Conservation (phyloP, 148 eudicot genomes). For the Talinum fruticosum region DNA sequence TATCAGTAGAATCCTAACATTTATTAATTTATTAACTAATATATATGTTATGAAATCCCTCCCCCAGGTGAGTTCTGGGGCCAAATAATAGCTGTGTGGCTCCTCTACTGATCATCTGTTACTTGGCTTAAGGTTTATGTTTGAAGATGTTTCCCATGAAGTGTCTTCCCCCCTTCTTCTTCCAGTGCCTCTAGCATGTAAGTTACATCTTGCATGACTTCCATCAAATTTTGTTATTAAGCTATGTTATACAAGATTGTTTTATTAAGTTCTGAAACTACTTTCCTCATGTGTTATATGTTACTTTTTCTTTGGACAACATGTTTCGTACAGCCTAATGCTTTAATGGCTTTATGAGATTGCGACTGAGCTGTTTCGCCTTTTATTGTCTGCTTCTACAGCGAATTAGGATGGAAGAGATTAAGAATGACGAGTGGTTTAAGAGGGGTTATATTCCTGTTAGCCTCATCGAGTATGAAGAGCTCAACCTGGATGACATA, state of each 20-base stretch:
- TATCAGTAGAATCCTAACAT: too few species aligned
- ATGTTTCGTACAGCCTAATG: neutral
- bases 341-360: slow-evolving; percentile 1
- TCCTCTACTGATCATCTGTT: neutral
- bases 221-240: neutral
- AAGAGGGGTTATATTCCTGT: slow-evolving; percentile 71
- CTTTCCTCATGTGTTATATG: neutral
- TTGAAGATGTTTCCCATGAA: neutral
- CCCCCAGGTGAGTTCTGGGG: too few species aligned
- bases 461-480: slow-evolving; percentile 72
- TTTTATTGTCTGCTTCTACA: slow-evolving; percentile 25
- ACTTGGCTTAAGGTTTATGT: neutral
- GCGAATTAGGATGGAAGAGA: slow-evolving; percentile 84
- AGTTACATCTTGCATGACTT: neutral
- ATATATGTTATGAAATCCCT: too few species aligned
- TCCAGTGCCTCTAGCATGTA: neutral
- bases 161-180: too few species aligned
- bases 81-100: neutral
- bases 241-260: too few species aligned
- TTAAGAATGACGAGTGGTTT: slow-evolving; percentile 93
- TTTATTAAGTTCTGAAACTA: neutral
- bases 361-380: neutral
- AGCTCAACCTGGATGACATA: slow-evolving; percentile 86
- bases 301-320: neutral
- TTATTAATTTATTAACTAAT: too few species aligned